A percentile compares a stretch with the other conserved stretches of the same genome.
Conservation (phyloP, 2,329 filamentous ascomycete genomes). For the Berkeleyomyces rouxiae region DNA sequence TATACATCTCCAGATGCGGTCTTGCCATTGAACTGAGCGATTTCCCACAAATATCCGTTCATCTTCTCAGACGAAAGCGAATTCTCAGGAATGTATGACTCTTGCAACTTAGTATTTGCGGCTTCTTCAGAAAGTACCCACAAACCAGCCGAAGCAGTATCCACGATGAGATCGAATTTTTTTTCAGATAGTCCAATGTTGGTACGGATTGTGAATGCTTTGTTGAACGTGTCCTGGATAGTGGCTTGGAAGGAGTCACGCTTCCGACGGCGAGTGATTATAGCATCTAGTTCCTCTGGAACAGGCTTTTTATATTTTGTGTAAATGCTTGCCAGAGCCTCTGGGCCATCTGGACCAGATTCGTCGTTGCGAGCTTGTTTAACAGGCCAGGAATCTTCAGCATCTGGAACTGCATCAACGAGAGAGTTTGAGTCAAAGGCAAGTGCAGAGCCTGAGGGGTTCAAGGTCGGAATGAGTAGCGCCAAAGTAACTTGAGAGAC, state of each 20-base stretch:
- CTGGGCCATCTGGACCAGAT: too few species aligned
- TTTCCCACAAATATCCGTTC: conserved; percentile 19
- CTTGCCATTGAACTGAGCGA: conserved; percentile 29
- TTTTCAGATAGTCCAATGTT: conserved; percentile 18
- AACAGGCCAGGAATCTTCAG: too few species aligned
- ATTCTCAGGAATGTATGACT: conserved; percentile 19
- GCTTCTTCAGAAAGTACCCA: conserved; percentile 22
- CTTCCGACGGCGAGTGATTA: conserved; percentile 16
- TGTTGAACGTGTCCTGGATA: conserved; percentile 18
- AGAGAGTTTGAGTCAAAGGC: too few species aligned
- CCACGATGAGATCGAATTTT: conserved; percentile 23
- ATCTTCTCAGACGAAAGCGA: conserved; percentile 19
- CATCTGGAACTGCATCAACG: too few species aligned
- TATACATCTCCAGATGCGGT: conserved; percentile 28
- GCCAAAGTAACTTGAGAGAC: too few species aligned
- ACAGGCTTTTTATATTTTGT: conserved; percentile 23
- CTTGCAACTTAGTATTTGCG: too few species aligned
- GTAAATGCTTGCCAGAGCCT: conserved; percentile 23
- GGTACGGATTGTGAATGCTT: conserved; percentile 13
- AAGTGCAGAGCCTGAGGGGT: too few species aligned
- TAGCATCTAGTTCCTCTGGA: conserved; percentile 19
- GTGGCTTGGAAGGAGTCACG: conserved; percentile 17
- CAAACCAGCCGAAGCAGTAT: conserved; percentile 28
- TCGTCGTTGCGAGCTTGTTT: too few species aligned
- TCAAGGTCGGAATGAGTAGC: too few species aligned